Conservation (phyloP, 495 filamentous ascomycete genomes). For the Podospora pseudoanserina region DNA sequence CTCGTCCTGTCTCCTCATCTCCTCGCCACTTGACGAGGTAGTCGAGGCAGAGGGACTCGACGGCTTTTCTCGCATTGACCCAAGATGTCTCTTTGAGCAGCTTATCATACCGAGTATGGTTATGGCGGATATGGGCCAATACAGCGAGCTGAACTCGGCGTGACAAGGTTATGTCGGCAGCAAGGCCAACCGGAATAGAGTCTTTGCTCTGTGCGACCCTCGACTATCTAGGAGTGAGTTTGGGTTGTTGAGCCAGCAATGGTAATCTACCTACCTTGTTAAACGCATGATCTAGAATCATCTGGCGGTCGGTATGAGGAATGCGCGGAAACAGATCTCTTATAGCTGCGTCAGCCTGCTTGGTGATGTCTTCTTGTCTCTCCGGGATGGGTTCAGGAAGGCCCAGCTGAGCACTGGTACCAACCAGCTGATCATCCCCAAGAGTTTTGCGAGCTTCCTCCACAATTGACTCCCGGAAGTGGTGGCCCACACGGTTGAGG, state of each 20-base stretch:
- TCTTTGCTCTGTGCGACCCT: slow-evolving; percentile 41
- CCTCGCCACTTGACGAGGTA: slow-evolving; percentile 83
- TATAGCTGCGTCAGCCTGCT: slow-evolving; percentile 68
- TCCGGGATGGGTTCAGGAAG: slow-evolving; percentile 51
- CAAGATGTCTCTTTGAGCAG: slow-evolving; percentile 62
- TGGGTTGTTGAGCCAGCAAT: background rate
- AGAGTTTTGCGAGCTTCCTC: slow-evolving; percentile 44
- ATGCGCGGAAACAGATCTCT: slow-evolving; percentile 84
- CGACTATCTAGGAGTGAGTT: slow-evolving; percentile 5
- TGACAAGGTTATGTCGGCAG: slow-evolving; percentile 59
- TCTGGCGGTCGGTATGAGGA: slow-evolving; percentile 68
- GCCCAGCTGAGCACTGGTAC: slow-evolving; percentile 22
- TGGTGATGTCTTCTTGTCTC: slow-evolving; percentile 62
- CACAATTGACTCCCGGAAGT: slow-evolving; percentile 55
- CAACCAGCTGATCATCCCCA: slow-evolving; percentile 20
- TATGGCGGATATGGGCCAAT: slow-evolving; percentile 80
- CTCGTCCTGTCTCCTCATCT: slow-evolving; percentile 72
- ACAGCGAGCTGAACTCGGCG: slow-evolving; percentile 79
- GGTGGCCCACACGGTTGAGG: slow-evolving; percentile 75
- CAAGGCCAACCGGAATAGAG: slow-evolving; percentile 60
- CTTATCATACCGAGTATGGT: slow-evolving; percentile 80
- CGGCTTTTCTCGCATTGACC: slow-evolving; percentile 63
- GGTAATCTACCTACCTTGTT: slow-evolving; percentile 57
- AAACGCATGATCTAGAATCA: slow-evolving; percentile 79
- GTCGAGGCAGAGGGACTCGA: slow-evolving; percentile 67